Percentiles rank a stretch among this genome's conserved stretches.
Conservation (phyloP, 2,329 filamentous ascomycete genomes). For the Xylaria digitata region DNA sequence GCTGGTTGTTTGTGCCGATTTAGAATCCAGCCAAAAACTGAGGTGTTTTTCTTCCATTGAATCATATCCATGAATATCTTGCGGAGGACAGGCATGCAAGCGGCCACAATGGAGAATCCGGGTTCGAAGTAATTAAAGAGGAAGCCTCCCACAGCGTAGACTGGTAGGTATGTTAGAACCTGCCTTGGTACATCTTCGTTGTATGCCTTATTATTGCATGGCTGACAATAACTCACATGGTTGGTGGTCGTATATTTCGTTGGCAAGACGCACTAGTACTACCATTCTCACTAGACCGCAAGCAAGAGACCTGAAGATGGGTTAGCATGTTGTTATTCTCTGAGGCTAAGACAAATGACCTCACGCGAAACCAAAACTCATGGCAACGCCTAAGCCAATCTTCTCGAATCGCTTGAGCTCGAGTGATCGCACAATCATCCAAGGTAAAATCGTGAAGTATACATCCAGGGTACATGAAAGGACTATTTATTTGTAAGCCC, state of each 20-base stretch:
- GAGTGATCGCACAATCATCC: slow-evolving; percentile 39
- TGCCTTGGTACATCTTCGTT: background rate
- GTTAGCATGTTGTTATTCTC: slow-evolving; percentile 13
- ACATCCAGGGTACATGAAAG: slow-evolving; percentile 38
- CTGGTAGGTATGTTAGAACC: slow-evolving; percentile 29
- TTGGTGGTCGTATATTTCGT: slow-evolving; percentile 11
- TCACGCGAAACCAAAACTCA: slow-evolving; percentile 41
- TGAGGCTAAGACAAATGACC: background rate
- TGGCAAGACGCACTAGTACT: slow-evolving; percentile 17
- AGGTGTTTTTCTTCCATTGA: slow-evolving; percentile 25
- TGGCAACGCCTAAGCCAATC: slow-evolving; percentile 38
- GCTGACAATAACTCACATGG: slow-evolving; percentile 27
- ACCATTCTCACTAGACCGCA: slow-evolving; percentile 32
- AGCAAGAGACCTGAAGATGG: slow-evolving; percentile 26
- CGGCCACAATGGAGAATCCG: slow-evolving; percentile 35
- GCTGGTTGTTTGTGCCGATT: slow-evolving; percentile 16
- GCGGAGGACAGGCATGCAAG: slow-evolving; percentile 39
- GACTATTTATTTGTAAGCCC: slow-evolving; percentile 30
- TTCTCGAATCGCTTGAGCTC: slow-evolving; percentile 38
- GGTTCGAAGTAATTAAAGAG: slow-evolving; percentile 40
- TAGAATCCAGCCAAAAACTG: background rate
- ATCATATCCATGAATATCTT: slow-evolving; percentile 36
- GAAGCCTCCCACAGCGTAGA: slow-evolving; percentile 33
- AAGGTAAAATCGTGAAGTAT: slow-evolving; percentile 37
- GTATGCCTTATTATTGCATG: background rate